These are phyloP conservation scores for Trametes polyzona DNA, from an alignment of 1,284 basidiomycete genomes.

Conservation along the genomic window DNA sequence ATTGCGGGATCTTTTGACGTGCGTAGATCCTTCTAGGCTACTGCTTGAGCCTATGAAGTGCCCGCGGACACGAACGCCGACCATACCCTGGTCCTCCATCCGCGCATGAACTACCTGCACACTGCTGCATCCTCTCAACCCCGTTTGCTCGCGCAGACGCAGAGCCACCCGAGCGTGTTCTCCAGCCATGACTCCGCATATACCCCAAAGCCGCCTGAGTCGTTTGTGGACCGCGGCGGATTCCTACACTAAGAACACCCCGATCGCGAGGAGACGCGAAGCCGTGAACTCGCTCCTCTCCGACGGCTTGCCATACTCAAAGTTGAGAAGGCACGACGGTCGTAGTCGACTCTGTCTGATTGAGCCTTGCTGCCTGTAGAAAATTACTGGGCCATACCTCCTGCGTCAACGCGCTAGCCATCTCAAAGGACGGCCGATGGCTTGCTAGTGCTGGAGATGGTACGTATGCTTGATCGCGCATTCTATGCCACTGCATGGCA, in stretches of 20 bases:
- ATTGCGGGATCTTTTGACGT: too few species aligned
- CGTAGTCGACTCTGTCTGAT: too few species aligned
- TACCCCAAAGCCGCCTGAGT: background rate
- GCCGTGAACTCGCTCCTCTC: constrained; percentile 3
- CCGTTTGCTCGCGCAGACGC: too few species aligned
- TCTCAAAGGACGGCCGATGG: constrained; percentile 69
- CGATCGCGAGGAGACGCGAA: background rate
- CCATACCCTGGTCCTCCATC: too few species aligned
- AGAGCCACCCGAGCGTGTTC: background rate
- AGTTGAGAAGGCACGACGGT: constrained; percentile 1
- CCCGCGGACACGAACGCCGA: too few species aligned
- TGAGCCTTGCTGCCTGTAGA: constrained; percentile 39
- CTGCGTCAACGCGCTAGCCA: constrained; percentile 72
- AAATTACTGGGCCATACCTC: constrained; percentile 63
- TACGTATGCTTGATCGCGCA: constrained; percentile 30
- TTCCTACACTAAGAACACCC: background rate
- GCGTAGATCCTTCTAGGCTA: too few species aligned
- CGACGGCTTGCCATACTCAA: constrained; percentile 20
- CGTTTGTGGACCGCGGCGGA: constrained; percentile 1
- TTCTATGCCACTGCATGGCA: background rate
- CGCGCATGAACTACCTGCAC: too few species aligned
- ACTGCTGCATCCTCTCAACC: too few species aligned
- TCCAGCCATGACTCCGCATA: background rate
- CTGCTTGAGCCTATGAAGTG: too few species aligned
- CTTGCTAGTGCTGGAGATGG: constrained; percentile 81